A percentile compares a stretch with the other conserved stretches of the same genome.
Evolutionary conservation across 1,139 yeast species (phyloP).

Genomic region (Yamadazyma conglobata): DNA sequence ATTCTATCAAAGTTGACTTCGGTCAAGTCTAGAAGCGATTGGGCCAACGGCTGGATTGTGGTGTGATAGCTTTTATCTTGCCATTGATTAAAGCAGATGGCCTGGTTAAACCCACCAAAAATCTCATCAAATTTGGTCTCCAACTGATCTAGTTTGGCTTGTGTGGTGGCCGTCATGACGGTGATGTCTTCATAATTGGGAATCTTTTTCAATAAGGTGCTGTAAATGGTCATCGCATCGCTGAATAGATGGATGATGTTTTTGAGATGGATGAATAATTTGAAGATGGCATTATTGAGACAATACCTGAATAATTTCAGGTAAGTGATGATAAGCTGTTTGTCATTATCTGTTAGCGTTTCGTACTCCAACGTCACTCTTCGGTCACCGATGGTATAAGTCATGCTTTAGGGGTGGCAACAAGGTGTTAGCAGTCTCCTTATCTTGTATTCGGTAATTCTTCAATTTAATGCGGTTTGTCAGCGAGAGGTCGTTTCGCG

Average conservation of each 20-base stretch:
- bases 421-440: too few species aligned
- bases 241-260: constrained; percentile 34
- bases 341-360: constrained; percentile 21
- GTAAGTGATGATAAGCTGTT: constrained; percentile 25
- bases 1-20: constrained; percentile 22
- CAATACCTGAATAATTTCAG: constrained; percentile 31
- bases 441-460: too few species aligned
- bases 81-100: constrained; percentile 29
- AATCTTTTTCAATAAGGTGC: constrained; percentile 37
- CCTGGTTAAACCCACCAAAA: constrained; percentile 19
- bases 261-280: constrained; percentile 28
- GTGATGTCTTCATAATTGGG: constrained; percentile 45
- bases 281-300: constrained; percentile 30
- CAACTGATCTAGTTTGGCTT: constrained; percentile 21
- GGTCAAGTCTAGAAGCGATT: constrained; percentile 20
- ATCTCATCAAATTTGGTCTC: constrained; percentile 33
- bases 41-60: constrained; percentile 21
- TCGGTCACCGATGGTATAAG: constrained; percentile 34
- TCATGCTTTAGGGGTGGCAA: too few species aligned
- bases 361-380: constrained; percentile 22
- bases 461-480: too few species aligned
- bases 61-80: constrained; percentile 26
- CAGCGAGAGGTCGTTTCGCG: too few species aligned
- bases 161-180: constrained; percentile 27
- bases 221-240: constrained; percentile 40